Base-by-base conservation (phyloP, 176 grass and related monocot genomes). In the Tillandsia leiboldiana region DNA sequence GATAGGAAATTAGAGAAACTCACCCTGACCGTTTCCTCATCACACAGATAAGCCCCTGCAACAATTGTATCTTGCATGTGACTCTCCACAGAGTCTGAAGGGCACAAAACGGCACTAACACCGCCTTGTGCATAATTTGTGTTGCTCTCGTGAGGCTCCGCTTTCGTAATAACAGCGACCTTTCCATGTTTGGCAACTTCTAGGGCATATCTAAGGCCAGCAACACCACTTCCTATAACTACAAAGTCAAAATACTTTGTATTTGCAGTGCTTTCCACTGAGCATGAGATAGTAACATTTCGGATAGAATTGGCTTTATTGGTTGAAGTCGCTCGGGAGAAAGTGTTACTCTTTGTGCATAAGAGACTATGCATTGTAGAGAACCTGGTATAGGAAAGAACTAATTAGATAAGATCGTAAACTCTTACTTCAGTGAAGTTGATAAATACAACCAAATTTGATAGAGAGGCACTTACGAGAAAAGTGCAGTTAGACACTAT, bases 1-100 rank as follows among this genome's bases (percentile, higher is more conserved):
- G 15, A 59, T 6, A 42, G 33, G 33, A 22, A 4, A 12, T 13
- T 59, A 18, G 20, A 59, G 2, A 47, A 64, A 66, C 86, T 82
- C 87, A 96, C 92, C 73, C 93, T 87, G 49, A 92, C 93, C 58
- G 77, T 87, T 59, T 96, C 93, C 75, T 96, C 93, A 63, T 96
- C 93, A 10, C 93, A 96, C 15, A 96, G 78, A 81, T 96, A 71
- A 82, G 93, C 93, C 53, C 93, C 93, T 67, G 93, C 93, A 79
- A 96, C 81, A 70, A 96, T 96, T 9, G 93, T 96, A 71, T 96
- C 93, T 73, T 87, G 84, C 88, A 96, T 92, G 68, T 96, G 93
- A 67, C 83, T 96, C 83, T 92, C 86, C 14, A 96, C 88, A 24
- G 93, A 96, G 87, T 96, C 93, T 14, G 73, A 85, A 72, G 93